A percentile compares a stretch with the other conserved stretches of the same genome.
phyloP scores from a whole-genome alignment of 331 rosid genomes.

The Phaseolus coccineus region DNA sequence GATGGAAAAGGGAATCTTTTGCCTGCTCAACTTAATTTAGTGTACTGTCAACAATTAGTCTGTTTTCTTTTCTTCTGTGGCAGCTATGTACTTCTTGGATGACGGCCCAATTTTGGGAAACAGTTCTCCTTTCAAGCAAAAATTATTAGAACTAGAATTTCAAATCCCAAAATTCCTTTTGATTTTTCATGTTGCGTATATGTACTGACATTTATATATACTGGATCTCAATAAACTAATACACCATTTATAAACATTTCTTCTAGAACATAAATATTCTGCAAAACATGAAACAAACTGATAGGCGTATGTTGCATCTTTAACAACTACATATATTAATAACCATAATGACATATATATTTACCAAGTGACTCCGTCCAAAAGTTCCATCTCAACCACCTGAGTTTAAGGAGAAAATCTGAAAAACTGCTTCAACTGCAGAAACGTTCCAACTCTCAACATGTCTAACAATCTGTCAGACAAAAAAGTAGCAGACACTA shows the following conservation, averaged over 20 bases:
- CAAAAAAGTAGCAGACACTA: conserved; percentile 22
- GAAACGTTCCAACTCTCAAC: conserved; percentile 91
- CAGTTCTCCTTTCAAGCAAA: conserved; percentile 6
- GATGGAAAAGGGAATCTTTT: conserved; percentile 15
- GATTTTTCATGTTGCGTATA: neutral
- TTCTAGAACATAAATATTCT: neutral
- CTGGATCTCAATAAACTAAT: conserved; percentile 15
- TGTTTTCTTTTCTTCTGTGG: neutral
- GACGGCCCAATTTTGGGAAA: neutral
- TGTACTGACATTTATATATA: neutral
- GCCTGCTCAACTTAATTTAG: neutral
- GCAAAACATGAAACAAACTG: too few species aligned
- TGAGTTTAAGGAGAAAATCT: conserved; percentile 67
- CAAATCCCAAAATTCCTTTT: neutral
- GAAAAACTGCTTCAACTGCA: conserved; percentile 83
- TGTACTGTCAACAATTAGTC: neutral
- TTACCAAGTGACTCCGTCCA: conserved; percentile 25
- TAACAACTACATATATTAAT: conserved; percentile 9
- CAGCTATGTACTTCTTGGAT: conserved; percentile 5
- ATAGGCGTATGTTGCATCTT: conserved; percentile 1
- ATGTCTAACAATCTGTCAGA: conserved; percentile 79
- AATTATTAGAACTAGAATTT: neutral
- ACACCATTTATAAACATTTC: neutral
- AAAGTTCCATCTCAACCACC: conserved; percentile 33
- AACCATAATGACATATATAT: neutral